A percentile compares a stretch with the other conserved stretches of the same genome.
phyloP scores from a whole-genome alignment of 139 green algal genomes.

The Eudorina sp. region DNA sequence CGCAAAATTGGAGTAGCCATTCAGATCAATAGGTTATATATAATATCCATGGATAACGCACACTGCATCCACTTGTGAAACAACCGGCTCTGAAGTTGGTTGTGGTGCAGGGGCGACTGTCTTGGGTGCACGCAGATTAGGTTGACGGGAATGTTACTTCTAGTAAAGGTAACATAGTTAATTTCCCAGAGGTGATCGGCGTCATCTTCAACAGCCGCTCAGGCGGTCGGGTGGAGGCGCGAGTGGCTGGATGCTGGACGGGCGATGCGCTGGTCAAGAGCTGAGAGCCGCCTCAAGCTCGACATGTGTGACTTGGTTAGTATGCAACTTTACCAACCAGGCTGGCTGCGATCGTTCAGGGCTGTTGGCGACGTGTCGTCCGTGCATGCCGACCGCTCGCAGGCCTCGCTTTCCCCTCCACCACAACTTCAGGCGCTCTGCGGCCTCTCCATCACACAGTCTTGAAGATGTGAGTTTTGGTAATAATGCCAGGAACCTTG shows the following conservation, averaged over 20 bases:
- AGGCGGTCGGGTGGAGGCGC: slow-evolving; percentile 34
- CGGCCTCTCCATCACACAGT: background rate
- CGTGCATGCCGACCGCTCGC: background rate
- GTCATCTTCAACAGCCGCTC: background rate
- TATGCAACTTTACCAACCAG: too few relatives aligned
- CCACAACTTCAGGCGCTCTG: background rate
- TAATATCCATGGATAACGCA: too few relatives aligned
- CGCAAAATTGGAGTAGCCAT: too few relatives aligned
- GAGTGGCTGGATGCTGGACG: slow-evolving; percentile 31
- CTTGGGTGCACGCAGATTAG: background rate
- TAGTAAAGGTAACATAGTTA: too few relatives aligned
- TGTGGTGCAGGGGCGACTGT: slow-evolving; percentile 2
- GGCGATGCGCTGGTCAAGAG: slow-evolving; percentile 18
- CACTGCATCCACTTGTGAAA: too few relatives aligned
- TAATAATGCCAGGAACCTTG: too few relatives aligned
- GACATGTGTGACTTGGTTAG: background rate
- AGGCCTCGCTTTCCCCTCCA: slow-evolving; percentile 9
- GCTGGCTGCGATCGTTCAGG: too few relatives aligned
- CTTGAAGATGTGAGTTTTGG: slow-evolving; percentile 1
- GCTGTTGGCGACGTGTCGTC: background rate
- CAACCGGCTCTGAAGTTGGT: slow-evolving; percentile 19
- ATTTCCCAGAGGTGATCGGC: background rate
- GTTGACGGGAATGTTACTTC: too few relatives aligned
- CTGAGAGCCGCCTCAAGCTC: slow-evolving; percentile 22
- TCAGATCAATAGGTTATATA: too few relatives aligned